Percentiles rank a stretch among this genome's conserved stretches.
phyloP scores from a whole-genome alignment of 2,329 filamentous ascomycete genomes.

The Sarocladium brachiariae region DNA sequence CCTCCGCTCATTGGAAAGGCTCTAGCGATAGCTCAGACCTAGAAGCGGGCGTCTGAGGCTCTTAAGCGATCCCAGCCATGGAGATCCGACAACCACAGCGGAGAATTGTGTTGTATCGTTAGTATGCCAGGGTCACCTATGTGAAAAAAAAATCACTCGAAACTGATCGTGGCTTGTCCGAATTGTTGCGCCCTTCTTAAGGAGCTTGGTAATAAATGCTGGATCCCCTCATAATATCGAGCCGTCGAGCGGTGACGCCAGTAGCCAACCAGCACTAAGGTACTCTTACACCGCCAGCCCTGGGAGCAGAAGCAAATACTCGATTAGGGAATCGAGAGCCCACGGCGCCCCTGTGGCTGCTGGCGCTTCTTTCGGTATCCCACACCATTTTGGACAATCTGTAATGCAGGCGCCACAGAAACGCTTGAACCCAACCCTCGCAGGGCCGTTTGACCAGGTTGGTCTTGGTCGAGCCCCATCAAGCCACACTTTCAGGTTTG shows the following conservation, averaged over 20 bases:
- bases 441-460: background rate
- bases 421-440: background rate
- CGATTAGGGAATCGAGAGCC: background rate
- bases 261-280: background rate
- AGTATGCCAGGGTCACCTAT: too few relatives aligned
- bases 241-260: background rate
- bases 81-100: too few relatives aligned
- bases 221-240: background rate
- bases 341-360: background rate
- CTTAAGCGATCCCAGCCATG: too few relatives aligned
- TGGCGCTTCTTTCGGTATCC: background rate
- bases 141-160: too few relatives aligned
- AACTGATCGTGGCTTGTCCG: too few relatives aligned
- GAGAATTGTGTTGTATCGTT: too few relatives aligned
- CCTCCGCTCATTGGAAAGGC: background rate
- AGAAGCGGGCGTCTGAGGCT: too few relatives aligned
- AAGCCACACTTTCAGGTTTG: conserved; percentile 6
- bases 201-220: background rate
- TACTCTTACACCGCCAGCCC: background rate
- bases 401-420: background rate
- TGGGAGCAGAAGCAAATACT: background rate
- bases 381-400: background rate
- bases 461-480: conserved; percentile 3
- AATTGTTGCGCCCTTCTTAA: background rate
- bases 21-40: background rate